Base-by-base conservation (phyloP, 2,329 filamentous ascomycete species). In the Penicillium concentricum region DNA sequence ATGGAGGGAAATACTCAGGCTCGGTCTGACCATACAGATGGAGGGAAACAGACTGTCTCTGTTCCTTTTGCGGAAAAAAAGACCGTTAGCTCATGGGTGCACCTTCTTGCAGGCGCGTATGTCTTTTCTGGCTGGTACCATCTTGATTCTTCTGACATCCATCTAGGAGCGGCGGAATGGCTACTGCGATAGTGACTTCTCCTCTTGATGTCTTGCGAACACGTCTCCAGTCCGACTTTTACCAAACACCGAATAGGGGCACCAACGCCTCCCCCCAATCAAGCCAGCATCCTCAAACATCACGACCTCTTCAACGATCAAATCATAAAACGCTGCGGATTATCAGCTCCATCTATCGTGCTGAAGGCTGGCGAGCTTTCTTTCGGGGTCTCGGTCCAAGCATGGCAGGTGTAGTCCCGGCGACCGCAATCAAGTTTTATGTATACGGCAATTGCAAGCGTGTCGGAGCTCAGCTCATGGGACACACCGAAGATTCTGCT, bases 131-230 rank as follows among this genome's bases (percentile, higher is more conserved):
- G n/a, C 30, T 35, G 20, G 16, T 32, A 54, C 35, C 34, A 38
- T 54, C 54, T 51, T 37, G 34, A 54, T 43, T 9, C 30, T 38
- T 42, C 49, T 55, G 34, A 39, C 38, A 51, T 50, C 13, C 38
- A 6, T 50, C 16, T 45, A 72, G 69, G 61, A 63, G 63, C 56
- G 92, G 91, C 53, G 93, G 93, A 42, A 90, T 96, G 69, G 91
- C 90, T 34, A 95, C 91, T 12, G 93, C 92, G 51, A 83, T 97
- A 51, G 88, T 96, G 59, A 96, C 92, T 50, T 97, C 92, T 72
- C 93, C 93, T 35, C 86, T 97, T 65, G 93, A 97, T 78, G 93
- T 97, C 57, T 96, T 97, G 74, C 96, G 97, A 80, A 97, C 93
- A 41, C 96, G 96, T 74, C 79, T 97, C 55, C 93, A 97, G 74